A percentile compares a stretch with the other conserved stretches of the same genome.
These are phyloP conservation scores for Paramecium primaurelia DNA, from an alignment of 73 alveolate genomes.

Conservation along the genomic window DNA sequence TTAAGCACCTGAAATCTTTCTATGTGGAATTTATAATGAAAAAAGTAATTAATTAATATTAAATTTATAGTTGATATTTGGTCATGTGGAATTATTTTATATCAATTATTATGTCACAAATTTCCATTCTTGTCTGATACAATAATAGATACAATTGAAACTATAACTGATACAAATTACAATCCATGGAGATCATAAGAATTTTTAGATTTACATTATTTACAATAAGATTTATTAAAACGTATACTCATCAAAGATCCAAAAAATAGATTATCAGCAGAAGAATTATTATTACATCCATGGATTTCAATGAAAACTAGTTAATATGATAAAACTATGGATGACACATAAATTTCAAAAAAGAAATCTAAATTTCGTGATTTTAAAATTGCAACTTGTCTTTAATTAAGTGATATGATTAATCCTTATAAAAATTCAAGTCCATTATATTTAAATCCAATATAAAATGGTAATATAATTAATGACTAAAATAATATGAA, in stretches of 20 bases:
- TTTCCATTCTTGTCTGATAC: constrained; percentile 16
- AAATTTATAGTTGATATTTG: constrained; percentile 52
- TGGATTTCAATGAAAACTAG: not conserved
- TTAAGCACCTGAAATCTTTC: constrained; percentile 54
- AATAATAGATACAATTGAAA: constrained; percentile 31
- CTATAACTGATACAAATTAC: not conserved
- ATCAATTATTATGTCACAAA: not conserved
- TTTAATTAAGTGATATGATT: not conserved
- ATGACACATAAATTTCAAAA: not conserved
- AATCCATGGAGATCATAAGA: not conserved
- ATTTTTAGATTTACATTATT: not conserved
- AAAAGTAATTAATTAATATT: not conserved
- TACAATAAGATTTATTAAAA: constrained; percentile 15
- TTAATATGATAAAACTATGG: not conserved
- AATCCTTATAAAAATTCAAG: not conserved
- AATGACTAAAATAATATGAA: not conserved
- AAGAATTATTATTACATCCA: constrained; percentile 3
- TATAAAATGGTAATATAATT: not conserved
- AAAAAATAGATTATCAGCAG: not conserved
- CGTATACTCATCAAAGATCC: not conserved
- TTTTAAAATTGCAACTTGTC: not conserved
- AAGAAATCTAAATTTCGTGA: not conserved
- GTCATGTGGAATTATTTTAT: constrained; percentile 40
- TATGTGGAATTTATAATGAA: not conserved
- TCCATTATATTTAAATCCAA: not conserved